Evolutionary conservation across 345 rosid species (phyloP), one percentile per base, ranked within the genome.

Genomic region (Acer saccharum): DNA sequence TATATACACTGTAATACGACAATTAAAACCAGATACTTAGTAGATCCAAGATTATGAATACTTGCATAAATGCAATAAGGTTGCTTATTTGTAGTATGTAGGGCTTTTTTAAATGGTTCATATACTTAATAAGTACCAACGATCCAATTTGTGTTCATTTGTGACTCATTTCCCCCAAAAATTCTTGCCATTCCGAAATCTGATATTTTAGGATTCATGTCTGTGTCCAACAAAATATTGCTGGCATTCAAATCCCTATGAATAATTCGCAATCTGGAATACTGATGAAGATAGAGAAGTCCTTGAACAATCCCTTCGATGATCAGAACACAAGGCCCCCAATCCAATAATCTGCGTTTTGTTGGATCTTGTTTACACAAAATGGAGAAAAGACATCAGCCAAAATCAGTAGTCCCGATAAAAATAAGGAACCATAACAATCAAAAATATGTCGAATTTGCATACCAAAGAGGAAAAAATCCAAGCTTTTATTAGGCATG

Each of bases 171-270:
- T 0, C 84, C 87, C 20, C 82, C 85, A 70, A 88, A 83, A 32
- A 88, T 88, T 76, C 85, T 73, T 16, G 87, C 89, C 82, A 87
- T 27, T n/a, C 93, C 91, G 73, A 85, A 88, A 71, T 88, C 88
- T 0, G 88, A 85, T 23, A 88, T 90, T 76, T 88, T 86, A 0
- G 88, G 89, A 12, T 80, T 85, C 86, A 88, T 82, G 54, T 85
- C 80, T 0, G 18, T 79, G 39, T 85, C 91, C n/a, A 88, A 32
- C 63, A 90, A 77, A 21, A 88, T 82, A 68, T 90, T 90, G 48
- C 90, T 80, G 7, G 89, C 78, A 46, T 90, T 90, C 10, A 86
- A 69, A 73, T 88, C 89, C 65, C 89, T 73, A 69, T 88, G 93
- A 65, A 90, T 88, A 57, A 90, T 82, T 82, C 76, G 78, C 23